Conservation (phyloP, 805 yeast genomes). For the Metahyphopichia silvanorum region DNA sequence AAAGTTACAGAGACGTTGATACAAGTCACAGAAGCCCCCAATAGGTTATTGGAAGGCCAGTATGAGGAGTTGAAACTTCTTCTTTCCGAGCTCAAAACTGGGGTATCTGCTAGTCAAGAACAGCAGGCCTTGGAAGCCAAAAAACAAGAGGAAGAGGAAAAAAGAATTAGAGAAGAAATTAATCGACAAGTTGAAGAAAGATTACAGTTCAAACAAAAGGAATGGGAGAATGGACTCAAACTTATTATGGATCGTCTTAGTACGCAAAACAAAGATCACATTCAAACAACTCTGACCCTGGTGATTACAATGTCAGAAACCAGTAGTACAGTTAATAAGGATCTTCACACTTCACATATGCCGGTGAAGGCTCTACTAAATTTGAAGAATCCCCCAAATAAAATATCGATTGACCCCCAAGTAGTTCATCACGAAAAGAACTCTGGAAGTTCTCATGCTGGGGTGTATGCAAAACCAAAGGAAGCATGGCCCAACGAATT, state of each 20-base stretch:
- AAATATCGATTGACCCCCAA: constrained; percentile 20
- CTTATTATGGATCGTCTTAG: no score
- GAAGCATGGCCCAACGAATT: no score
- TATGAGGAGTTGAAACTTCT: no score
- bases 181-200: neutral
- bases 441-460: neutral
- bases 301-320: no score
- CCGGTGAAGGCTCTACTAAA: constrained; percentile 12
- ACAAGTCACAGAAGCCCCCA: no score
- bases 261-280: no score
- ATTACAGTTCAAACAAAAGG: neutral
- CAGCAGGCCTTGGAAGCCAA: no score
- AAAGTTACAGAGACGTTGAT: no score
- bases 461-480: constrained; percentile 16
- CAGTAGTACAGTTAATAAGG: neutral
- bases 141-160: neutral
- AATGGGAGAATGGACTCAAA: neutral
- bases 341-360: neutral
- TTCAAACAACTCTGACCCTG: no score
- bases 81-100: no score
- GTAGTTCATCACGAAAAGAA: constrained; percentile 12
- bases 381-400: constrained; percentile 15
- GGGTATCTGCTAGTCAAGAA: no score
- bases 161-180: neutral
- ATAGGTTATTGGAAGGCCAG: no score